Conservation (phyloP, 2,329 filamentous ascomycete genomes). For the Ilyonectria sp. region DNA sequence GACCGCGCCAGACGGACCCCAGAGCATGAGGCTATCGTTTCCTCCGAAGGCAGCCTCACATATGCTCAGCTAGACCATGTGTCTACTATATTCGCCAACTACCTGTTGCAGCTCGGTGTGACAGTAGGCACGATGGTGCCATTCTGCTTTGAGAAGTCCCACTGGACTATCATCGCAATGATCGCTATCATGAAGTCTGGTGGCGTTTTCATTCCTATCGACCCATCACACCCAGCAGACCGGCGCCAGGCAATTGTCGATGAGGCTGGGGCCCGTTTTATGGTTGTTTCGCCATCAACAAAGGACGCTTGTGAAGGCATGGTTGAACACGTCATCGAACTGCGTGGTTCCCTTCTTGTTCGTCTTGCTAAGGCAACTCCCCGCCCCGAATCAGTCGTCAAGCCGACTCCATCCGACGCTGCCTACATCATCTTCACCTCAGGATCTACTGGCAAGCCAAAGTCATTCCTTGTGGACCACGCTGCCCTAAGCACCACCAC, state of each 20-base stretch:
- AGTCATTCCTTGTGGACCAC: constrained; percentile 60
- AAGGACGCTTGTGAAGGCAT: constrained; percentile 2
- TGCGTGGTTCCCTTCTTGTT: not conserved
- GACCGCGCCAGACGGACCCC: constrained; percentile 29
- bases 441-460: constrained; percentile 68
- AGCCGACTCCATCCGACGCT: not conserved
- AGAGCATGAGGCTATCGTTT: constrained; percentile 7
- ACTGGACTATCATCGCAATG: constrained; percentile 45
- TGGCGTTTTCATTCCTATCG: constrained; percentile 50
- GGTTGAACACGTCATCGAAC: constrained; percentile 7
- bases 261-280: not conserved
- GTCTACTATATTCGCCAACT: constrained; percentile 2
- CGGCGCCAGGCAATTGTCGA: constrained; percentile 5
- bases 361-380: not conserved
- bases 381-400: not conserved
- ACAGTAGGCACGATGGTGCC: constrained; percentile 17
- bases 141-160: constrained; percentile 34
- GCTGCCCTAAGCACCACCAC: constrained; percentile 8
- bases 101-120: constrained; percentile 24
- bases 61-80: constrained; percentile 35
- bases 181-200: constrained; percentile 54
- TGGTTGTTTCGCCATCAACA: constrained; percentile 6
- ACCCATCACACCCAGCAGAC: constrained; percentile 54
- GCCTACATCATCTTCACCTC: constrained; percentile 67
- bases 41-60: constrained; percentile 47